phyloP scores from a whole-genome alignment of 2,329 filamentous ascomycete genomes.

The Allantophomopsis cytisporea region DNA sequence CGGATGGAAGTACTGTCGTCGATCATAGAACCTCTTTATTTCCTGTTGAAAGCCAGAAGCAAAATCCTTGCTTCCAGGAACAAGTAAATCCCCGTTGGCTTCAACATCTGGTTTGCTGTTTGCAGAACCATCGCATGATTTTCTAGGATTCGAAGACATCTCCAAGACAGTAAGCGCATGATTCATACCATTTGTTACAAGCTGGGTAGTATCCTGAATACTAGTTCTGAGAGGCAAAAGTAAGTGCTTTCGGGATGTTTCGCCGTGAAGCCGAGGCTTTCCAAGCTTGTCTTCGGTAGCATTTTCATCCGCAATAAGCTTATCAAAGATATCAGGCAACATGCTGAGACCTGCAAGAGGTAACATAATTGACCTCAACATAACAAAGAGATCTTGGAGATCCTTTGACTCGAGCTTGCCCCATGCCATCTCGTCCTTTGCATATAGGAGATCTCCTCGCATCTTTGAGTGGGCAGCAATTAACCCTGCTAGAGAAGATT shows the following conservation, averaged over 20 bases:
- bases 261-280: neutral
- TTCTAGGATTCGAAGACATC: conserved; percentile 13
- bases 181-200: conserved; percentile 31
- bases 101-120: conserved; percentile 32
- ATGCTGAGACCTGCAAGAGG: conserved; percentile 54
- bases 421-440: conserved; percentile 56
- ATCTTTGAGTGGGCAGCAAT: conserved; percentile 49
- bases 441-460: conserved; percentile 51
- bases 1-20: conserved; percentile 19
- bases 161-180: conserved; percentile 40
- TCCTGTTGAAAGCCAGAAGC: conserved; percentile 17
- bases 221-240: neutral
- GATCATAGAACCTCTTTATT: neutral
- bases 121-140: conserved; percentile 22
- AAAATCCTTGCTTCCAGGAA: conserved; percentile 39
- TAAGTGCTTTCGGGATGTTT: neutral
- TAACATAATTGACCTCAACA: conserved; percentile 45
- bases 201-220: neutral
- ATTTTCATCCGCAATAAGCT: neutral
- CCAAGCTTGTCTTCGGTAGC: neutral
- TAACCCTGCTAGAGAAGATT: conserved; percentile 32
- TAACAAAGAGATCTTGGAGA: conserved; percentile 41
- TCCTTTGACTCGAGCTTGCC: conserved; percentile 54
- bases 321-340: conserved; percentile 48
- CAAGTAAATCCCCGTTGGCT: conserved; percentile 29